Conservation (phyloP, 164 flowering plant species). For the Platanus orientalis region DNA sequence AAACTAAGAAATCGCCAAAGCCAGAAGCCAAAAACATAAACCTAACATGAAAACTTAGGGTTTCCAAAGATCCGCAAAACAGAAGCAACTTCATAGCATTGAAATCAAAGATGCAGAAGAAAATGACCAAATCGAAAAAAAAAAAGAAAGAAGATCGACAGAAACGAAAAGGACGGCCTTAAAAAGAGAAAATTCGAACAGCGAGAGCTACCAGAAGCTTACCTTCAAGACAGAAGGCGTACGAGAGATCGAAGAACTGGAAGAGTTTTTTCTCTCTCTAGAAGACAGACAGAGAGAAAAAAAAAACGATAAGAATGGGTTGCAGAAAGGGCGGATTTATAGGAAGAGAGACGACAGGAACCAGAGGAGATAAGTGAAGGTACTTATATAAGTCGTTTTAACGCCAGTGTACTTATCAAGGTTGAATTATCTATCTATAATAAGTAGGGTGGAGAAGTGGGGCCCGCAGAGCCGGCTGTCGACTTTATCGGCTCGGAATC, state of each 20-base stretch:
- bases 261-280: slow-evolving; percentile 19
- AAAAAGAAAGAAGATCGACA: slow-evolving; percentile 10
- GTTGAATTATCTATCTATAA: too few species aligned
- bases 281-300: slow-evolving; percentile 1
- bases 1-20: neutral
- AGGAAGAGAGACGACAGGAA: slow-evolving; percentile 6
- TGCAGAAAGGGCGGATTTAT: slow-evolving; percentile 15
- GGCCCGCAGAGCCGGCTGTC: slow-evolving; percentile 42
- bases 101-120: slow-evolving; percentile 24
- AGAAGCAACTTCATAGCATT: slow-evolving; percentile 32
- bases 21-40: neutral
- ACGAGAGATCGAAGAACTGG: too few species aligned
- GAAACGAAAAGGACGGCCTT: slow-evolving; percentile 8
- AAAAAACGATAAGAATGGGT: neutral
- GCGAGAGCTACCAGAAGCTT: neutral
- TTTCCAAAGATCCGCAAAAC: slow-evolving; percentile 21
- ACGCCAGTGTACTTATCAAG: too few species aligned
- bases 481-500: slow-evolving; percentile 55
- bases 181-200: slow-evolving; percentile 13
- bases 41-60: slow-evolving; percentile 10
- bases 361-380: neutral
- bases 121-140: slow-evolving; percentile 1
- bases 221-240: neutral
- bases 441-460: neutral
- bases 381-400: slow-evolving; percentile 9